phyloP scores from a whole-genome alignment of 441 rosid species.

The Heliophila coronopifolia region DNA sequence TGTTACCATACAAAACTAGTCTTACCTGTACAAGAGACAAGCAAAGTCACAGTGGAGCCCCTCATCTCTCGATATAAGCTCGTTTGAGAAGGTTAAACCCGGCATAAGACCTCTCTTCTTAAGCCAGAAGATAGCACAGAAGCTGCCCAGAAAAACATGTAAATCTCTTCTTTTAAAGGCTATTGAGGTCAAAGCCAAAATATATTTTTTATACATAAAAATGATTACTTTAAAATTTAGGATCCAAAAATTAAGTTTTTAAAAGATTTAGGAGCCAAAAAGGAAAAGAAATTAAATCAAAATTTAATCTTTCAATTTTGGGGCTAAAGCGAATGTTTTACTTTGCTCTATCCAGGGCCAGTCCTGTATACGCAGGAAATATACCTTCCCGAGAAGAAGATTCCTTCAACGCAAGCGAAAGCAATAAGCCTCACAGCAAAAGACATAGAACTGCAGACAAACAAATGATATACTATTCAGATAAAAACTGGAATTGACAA shows the following conservation, averaged over 20 bases:
- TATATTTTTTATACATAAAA: too few species aligned
- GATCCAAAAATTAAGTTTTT: too few species aligned
- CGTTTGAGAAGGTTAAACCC: conserved; percentile 86
- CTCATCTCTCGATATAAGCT: conserved; percentile 88
- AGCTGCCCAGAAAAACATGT: conserved; percentile 38
- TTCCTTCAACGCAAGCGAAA: conserved; percentile 86
- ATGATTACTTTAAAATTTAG: too few species aligned
- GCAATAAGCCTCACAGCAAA: conserved; percentile 81
- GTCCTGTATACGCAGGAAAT: too few species aligned
- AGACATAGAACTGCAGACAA: conserved; percentile 48
- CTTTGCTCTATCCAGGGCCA: too few species aligned
- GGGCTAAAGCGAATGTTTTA: too few species aligned
- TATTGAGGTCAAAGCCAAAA: too few species aligned
- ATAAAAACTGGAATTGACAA: not conserved
- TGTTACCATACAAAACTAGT: not conserved
- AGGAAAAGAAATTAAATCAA: too few species aligned
- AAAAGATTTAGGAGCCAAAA: too few species aligned
- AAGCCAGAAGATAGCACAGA: conserved; percentile 93
- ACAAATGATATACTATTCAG: not conserved
- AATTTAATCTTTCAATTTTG: too few species aligned
- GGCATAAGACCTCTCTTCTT: conserved; percentile 97
- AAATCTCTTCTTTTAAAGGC: not conserved
- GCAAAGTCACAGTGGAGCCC: conserved; percentile 96
- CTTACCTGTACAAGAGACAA: conserved; percentile 74
- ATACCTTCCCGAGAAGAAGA: conserved; percentile 92